Percentiles rank a stretch among this genome's conserved stretches.
These are phyloP conservation scores for Xylariaceae sp. DNA, from an alignment of 2,329 filamentous ascomycete genomes.

Conservation along the genomic window DNA sequence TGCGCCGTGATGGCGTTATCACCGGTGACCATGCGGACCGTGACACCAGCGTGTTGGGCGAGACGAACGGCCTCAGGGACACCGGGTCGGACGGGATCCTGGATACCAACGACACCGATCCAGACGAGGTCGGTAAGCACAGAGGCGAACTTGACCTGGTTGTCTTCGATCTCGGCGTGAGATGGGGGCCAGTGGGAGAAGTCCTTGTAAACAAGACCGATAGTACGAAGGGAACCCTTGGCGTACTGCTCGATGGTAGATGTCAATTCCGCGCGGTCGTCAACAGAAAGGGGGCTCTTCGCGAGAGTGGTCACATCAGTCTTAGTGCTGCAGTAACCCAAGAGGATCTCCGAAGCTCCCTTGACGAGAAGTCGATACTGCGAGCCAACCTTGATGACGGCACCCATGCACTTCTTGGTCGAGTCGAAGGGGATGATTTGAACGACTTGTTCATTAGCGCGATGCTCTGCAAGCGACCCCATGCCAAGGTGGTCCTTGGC, in stretches of 20 bases:
- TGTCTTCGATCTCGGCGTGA: constrained; percentile 54
- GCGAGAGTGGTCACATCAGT: constrained; percentile 34
- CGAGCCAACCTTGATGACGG: constrained; percentile 44
- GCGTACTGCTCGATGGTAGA: constrained; percentile 58
- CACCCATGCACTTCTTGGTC: constrained; percentile 51
- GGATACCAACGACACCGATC: constrained; percentile 66
- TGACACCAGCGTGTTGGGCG: constrained; percentile 63
- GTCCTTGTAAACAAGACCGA: constrained; percentile 68
- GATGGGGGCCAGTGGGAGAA: constrained; percentile 67
- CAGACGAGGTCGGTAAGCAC: constrained; percentile 70
- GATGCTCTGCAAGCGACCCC: constrained; percentile 41
- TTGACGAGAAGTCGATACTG: constrained; percentile 49
- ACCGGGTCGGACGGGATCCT: constrained; percentile 65
- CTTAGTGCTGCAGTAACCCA: constrained; percentile 39
- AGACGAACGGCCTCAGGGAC: constrained; percentile 62
- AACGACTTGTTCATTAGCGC: constrained; percentile 42
- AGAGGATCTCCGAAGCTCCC: constrained; percentile 53
- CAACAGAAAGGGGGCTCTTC: constrained; percentile 47
- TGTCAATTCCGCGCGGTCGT: constrained; percentile 50
- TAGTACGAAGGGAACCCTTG: constrained; percentile 65
- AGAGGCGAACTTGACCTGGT: constrained; percentile 56
- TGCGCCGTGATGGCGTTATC: constrained; percentile 68
- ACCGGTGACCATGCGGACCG: constrained; percentile 70
- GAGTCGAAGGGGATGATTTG: constrained; percentile 53
- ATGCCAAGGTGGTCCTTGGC: constrained; percentile 48